Percentiles rank a stretch among this genome's conserved stretches.
Conservation (phyloP, 148 eudicot species). For the Silene uniflora region DNA sequence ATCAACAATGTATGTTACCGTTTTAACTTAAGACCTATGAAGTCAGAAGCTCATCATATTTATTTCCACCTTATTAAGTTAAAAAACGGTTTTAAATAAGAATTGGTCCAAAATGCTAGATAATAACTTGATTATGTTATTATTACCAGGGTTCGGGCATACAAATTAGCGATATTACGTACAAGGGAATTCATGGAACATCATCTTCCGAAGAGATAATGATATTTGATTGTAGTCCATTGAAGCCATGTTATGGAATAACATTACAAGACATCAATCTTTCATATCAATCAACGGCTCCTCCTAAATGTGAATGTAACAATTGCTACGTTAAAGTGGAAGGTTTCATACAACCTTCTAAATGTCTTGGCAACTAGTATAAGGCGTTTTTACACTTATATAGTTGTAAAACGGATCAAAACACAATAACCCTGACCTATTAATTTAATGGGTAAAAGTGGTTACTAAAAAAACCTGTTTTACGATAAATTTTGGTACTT, state of each 20-base stretch:
- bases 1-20: too few species aligned
- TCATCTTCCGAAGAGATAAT: not conserved
- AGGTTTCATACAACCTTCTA: not conserved
- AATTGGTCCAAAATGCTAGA: too few species aligned
- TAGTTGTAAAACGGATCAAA: too few species aligned
- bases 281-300: not conserved
- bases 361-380: not conserved
- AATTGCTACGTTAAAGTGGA: not conserved
- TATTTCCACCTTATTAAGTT: too few species aligned
- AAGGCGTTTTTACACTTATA: too few species aligned
- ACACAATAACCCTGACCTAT: too few species aligned
- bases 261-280: conserved; percentile 8
- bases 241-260: conserved; percentile 1
- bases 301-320: conserved; percentile 8
- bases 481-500: too few species aligned
- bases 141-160: not conserved
- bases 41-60: not conserved
- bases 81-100: too few species aligned
- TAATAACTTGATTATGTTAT: too few species aligned
- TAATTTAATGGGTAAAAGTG: too few species aligned
- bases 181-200: conserved; percentile 1
- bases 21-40: not conserved
- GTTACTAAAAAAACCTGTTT: too few species aligned
- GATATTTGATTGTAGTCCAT: conserved; percentile 6
- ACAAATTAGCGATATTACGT: not conserved